These are phyloP conservation scores for Shiraia bambusicola DNA, from an alignment of 2,329 filamentous ascomycete species.

Conservation along the genomic window DNA sequence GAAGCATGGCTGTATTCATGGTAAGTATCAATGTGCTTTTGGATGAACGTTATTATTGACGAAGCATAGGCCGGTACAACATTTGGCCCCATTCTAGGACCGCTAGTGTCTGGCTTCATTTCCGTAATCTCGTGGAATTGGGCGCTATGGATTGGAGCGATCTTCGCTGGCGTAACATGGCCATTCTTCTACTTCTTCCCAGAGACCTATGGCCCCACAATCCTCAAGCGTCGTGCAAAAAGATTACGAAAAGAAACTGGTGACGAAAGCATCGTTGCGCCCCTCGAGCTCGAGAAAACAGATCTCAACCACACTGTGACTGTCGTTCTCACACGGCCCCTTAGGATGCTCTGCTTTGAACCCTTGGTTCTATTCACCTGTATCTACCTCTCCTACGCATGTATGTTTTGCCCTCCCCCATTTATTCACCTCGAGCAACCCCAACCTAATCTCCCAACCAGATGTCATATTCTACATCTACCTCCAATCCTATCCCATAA, in stretches of 20 bases:
- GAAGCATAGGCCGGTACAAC: conserved; percentile 60
- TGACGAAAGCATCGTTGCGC: conserved; percentile 56
- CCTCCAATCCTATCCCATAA: conserved; percentile 70
- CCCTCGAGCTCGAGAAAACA: conserved; percentile 63
- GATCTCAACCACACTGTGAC: conserved; percentile 62
- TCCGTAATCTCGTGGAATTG: conserved; percentile 66
- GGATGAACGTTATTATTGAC: no score
- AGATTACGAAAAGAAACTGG: conserved; percentile 59
- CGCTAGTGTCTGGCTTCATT: conserved; percentile 65
- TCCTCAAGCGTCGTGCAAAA: conserved; percentile 56
- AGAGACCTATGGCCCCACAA: conserved; percentile 50
- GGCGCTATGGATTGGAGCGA: conserved; percentile 70
- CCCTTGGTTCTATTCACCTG: conserved; percentile 73
- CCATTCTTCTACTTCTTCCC: conserved; percentile 62
- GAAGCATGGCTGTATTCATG: conserved; percentile 39
- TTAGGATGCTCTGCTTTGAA: conserved; percentile 73
- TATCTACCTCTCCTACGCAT: conserved; percentile 64
- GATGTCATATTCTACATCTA: conserved; percentile 68
- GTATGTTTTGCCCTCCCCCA: conserved; percentile 44
- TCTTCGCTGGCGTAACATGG: conserved; percentile 65
- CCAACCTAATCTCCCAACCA: conserved; percentile 7
- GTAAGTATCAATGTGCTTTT: conserved; percentile 7
- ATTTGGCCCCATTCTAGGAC: conserved; percentile 66
- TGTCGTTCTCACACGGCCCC: conserved; percentile 69
- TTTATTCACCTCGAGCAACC: not conserved